Base-by-base conservation (phyloP, 257 asterid species). In the Paraleonurus japonicus region DNA sequence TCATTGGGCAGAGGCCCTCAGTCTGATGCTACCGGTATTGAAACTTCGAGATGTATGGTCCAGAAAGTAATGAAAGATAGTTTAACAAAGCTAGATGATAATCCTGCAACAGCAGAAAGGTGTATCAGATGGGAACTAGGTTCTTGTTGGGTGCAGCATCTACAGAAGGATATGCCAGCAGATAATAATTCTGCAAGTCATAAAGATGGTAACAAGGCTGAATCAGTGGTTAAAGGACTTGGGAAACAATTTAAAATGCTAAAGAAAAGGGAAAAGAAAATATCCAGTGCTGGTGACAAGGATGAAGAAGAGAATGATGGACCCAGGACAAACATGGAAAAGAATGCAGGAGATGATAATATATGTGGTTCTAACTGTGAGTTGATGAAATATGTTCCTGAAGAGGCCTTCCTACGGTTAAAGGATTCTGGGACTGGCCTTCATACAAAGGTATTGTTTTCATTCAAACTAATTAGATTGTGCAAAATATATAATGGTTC, bases 51-150 rank as follows among this genome's bases (percentile, higher is more conserved):
- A 78, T 55, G 71, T 73, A 75, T 87, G 76, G 84, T 95, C 69
- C 82, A 68, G 69, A 84, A 86, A 82, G 82, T 95, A 65, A 64
- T 92, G 41, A 78, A 84, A 59, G 94, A 88, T 73, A 85, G 95
- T 78, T 72, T 95, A 75, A 76, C 28, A 43, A 85, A 81, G 77
- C 84, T 90, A 30, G 77, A 81, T 30, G 79, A 73, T 51, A 74
- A 75, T 61, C 80, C 81, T 69, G 77, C 78, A 53, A 55, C 15
- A 65, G 75, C 75, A 20, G 86, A 84, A 69, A 74, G 82, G 74
- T 81, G 84, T 75, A 78, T 92, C 83, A 86, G 99, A 85, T 95
- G 98, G 98, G 99, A 95, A 84, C 97, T 95, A 61, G 99, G 98
- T 78, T 89, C 96, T 57, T 92, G 98, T 77, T 95, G 96, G 99